A percentile compares a stretch with the other conserved stretches of the same genome.
Evolutionary conservation across 148 eudicot species (phyloP).

Genomic region (Heliamphora exappendiculata): DNA sequence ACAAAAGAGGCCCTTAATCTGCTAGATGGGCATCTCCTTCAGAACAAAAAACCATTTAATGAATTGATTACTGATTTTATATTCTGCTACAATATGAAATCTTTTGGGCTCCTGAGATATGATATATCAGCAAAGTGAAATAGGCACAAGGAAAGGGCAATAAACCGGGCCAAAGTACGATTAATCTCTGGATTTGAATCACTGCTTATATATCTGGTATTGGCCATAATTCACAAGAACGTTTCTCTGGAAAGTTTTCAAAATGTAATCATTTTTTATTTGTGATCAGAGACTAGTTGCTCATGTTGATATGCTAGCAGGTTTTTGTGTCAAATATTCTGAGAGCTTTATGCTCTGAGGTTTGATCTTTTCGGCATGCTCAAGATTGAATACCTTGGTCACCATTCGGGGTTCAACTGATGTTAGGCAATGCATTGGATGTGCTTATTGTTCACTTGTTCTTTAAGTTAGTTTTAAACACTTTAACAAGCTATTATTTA

Average conservation of each 20-base stretch:
- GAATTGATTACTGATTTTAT: too few species aligned
- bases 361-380: background rate
- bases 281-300: background rate
- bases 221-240: too few species aligned
- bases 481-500: background rate
- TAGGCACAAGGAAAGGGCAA: too few species aligned
- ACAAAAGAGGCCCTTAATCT: too few species aligned
- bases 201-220: background rate
- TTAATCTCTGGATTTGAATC: background rate
- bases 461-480: background rate
- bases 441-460: background rate
- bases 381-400: background rate
- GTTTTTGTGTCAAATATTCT: background rate
- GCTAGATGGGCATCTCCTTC: too few species aligned
- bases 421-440: background rate
- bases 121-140: background rate
- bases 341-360: background rate
- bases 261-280: background rate
- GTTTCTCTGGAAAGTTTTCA: background rate
- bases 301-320: background rate
- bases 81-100: background rate
- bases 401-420: background rate
- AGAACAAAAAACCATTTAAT: too few species aligned
- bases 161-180: too few species aligned
- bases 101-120: background rate